phyloP scores from a whole-genome alignment of 495 filamentous ascomycete species.

The Chaetomium cochliodes region DNA sequence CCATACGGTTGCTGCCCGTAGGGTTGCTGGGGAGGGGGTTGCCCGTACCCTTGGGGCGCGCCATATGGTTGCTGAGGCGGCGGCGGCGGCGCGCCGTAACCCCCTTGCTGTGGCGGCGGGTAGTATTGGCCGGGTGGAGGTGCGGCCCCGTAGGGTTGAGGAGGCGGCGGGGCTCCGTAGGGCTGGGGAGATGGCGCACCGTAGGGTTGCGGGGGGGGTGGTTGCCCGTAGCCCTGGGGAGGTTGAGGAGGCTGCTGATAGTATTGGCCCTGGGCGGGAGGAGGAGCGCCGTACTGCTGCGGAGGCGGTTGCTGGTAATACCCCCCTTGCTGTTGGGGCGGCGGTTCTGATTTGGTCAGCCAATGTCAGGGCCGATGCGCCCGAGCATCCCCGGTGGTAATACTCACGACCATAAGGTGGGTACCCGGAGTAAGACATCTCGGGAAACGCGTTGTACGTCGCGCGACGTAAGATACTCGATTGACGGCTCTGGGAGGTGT shows the following conservation, averaged over 20 bases:
- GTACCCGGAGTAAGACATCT: conserved; percentile 37
- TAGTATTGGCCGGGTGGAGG: conserved; percentile 20
- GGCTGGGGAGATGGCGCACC: conserved; percentile 19
- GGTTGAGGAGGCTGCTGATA: conserved; percentile 26
- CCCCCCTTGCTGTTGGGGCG: conserved; percentile 31
- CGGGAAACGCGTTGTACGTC: background rate
- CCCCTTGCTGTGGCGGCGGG: conserved; percentile 17
- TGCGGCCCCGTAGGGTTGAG: conserved; percentile 19
- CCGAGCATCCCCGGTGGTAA: background rate
- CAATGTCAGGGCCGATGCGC: background rate
- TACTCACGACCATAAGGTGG: conserved; percentile 39
- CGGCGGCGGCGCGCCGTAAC: conserved; percentile 26
- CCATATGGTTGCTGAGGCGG: conserved; percentile 24
- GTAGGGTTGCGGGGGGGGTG: conserved; percentile 18
- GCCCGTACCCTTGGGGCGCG: conserved; percentile 19
- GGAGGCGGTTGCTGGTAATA: conserved; percentile 34
- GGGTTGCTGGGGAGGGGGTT: conserved; percentile 20
- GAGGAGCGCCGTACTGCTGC: conserved; percentile 26
- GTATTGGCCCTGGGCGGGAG: conserved; percentile 23
- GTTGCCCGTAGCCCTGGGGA: conserved; percentile 18
- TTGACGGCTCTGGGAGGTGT: background rate
- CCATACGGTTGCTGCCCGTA: conserved; percentile 14
- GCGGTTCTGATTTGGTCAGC: conserved; percentile 30
- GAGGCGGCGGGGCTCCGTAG: conserved; percentile 21
- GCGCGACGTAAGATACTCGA: background rate